These are phyloP conservation scores for Colletotrichum tanaceti DNA, from an alignment of 2,329 filamentous ascomycete genomes.

Conservation along the genomic window DNA sequence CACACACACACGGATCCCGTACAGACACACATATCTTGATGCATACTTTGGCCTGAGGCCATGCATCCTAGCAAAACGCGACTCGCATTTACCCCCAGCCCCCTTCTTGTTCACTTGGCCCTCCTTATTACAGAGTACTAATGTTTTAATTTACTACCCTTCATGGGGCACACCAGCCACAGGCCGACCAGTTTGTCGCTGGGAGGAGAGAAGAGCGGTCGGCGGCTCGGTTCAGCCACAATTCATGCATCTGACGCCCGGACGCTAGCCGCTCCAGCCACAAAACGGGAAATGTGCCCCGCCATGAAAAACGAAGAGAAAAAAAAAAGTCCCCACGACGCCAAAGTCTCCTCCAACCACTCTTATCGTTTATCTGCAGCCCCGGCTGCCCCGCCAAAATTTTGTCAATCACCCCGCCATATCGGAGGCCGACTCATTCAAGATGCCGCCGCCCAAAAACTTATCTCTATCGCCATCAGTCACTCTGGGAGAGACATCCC, in stretches of 20 bases:
- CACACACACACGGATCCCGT: neutral
- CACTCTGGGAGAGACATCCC: conserved; percentile 36
- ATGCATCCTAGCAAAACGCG: neutral
- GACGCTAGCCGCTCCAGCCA: conserved; percentile 29
- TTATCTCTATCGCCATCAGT: conserved; percentile 32
- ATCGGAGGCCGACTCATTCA: conserved; percentile 32
- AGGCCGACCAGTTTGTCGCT: neutral
- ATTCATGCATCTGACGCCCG: conserved; percentile 30
- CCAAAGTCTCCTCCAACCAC: conserved; percentile 35
- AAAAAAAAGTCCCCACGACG: conserved; percentile 9
- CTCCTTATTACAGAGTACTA: no score
- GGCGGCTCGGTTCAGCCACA: conserved; percentile 11
- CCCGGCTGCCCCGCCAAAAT: conserved; percentile 38
- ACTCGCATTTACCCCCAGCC: conserved; percentile 1
- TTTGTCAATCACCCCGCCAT: conserved; percentile 38
- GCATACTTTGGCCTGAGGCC: neutral
- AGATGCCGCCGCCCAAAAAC: conserved; percentile 34
- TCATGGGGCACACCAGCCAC: conserved; percentile 1
- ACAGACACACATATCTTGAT: neutral
- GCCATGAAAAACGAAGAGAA: conserved; percentile 15
- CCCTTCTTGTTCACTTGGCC: neutral
- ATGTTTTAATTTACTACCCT: no score
- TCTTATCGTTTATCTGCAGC: conserved; percentile 37
- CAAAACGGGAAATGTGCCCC: conserved; percentile 35
- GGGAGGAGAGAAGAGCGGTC: neutral